Conservation (phyloP, 257 asterid genomes). For the Capsicum pubescens region DNA sequence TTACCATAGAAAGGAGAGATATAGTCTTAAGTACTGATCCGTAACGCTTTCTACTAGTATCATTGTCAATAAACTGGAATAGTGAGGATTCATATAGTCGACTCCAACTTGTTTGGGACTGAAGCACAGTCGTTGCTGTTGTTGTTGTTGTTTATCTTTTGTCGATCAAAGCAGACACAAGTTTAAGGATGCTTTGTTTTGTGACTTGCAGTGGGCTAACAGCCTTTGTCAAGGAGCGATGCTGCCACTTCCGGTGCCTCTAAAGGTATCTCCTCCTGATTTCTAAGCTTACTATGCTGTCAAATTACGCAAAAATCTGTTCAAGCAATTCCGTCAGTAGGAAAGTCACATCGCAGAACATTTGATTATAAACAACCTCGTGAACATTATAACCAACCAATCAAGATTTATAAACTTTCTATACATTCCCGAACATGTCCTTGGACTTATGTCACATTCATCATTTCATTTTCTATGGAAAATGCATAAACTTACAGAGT, state of each 20-base stretch:
- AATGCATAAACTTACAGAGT: neutral
- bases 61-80: neutral
- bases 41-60: neutral
- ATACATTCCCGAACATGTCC: neutral
- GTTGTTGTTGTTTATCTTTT: neutral
- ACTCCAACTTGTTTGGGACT: neutral
- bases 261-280: slow-evolving; percentile 60
- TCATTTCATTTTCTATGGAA: neutral
- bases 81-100: neutral
- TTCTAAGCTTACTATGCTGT: neutral
- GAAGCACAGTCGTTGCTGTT: neutral
- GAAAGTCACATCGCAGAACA: neutral
- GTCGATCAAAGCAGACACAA: neutral
- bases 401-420: neutral
- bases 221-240: slow-evolving; percentile 92
- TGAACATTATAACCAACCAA: neutral
- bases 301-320: neutral
- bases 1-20: neutral
- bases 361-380: neutral
- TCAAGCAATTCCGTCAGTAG: neutral
- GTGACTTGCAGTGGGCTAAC: slow-evolving; percentile 82
- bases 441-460: neutral
- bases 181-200: neutral
- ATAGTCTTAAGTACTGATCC: neutral
- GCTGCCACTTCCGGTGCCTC: slow-evolving; percentile 86